Base-by-base conservation (phyloP, 805 yeast genomes). In the Tetrapisispora arboricola region DNA sequence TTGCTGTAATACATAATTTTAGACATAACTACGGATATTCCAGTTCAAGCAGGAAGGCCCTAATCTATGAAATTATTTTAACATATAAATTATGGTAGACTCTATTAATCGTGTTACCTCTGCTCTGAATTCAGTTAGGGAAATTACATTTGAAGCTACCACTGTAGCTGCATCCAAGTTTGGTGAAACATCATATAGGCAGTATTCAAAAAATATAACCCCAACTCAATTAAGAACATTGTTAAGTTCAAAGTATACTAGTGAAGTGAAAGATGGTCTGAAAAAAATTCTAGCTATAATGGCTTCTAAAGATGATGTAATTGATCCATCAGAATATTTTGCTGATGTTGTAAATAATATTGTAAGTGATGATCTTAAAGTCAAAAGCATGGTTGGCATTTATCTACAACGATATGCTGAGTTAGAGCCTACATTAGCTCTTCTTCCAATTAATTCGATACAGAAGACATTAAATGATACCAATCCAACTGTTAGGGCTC, bases 281-380 rank as follows among this genome's bases (percentile, higher is more conserved):
- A 77, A 76, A 45, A 70, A 75, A 39, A 67, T 83, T 3, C 64
- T 71, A 11, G 58, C 70, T 0, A 49, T 70, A 36, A 61, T 72
- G 53, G 65, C 75, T 0, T 62, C 66, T 17, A 67, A 64, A 11
- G 63, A 61, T 28, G 51, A 61, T 18, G 55, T 59, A 1, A 47
- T 64, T 2, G 58, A 67, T 40, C 71, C 72, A 22, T 65, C 71
- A 9, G 49, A 66, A 4, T 73, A 64, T 54, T 90, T 85, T 67
- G 86, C 96, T 0, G 88, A 84, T 53, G 92, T 92, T 5, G 81
- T 92, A 42, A 90, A 88, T 60, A 87, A 87, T 58, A 78, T 88
- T 27, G 82, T 85, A 6, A 78, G 90, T 16, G 50, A 69, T 5
- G 75, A 77, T 42, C 55, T 75, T 29, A 80, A 78, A 46, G 73